These are phyloP conservation scores for Pythium scleroteichum DNA, from an alignment of 352 stramenopile genomes.

Conservation along the genomic window DNA sequence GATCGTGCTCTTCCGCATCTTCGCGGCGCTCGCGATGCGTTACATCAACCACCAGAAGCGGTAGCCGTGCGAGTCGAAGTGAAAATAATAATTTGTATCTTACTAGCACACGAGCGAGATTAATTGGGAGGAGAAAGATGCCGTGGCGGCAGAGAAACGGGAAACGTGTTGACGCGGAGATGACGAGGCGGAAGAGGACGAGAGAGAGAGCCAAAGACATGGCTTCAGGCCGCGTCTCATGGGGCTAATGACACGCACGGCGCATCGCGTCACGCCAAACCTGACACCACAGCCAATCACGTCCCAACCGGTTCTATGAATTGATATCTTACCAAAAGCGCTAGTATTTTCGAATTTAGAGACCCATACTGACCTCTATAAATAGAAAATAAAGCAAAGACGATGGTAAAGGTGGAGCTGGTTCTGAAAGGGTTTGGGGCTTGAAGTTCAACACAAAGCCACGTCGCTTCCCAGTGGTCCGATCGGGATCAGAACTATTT, in stretches of 20 bases:
- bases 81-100: too few relatives aligned
- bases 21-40: constrained; percentile 50
- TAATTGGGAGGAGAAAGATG: too few relatives aligned
- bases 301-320: not conserved
- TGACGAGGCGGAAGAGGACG: too few relatives aligned
- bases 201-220: constrained; percentile 2
- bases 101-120: too few relatives aligned
- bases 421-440: not conserved
- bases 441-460: constrained; percentile 24
- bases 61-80: constrained; percentile 22
- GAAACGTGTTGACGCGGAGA: too few relatives aligned
- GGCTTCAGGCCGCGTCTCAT: constrained; percentile 5
- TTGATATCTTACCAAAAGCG: not conserved
- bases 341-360: too few relatives aligned
- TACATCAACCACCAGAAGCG: constrained; percentile 63
- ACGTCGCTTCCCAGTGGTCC: constrained; percentile 7
- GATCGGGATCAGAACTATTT: not conserved
- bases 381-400: not conserved
- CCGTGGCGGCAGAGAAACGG: too few relatives aligned
- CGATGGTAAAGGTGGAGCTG: not conserved
- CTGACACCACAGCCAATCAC: not conserved
- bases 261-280: constrained; percentile 1
- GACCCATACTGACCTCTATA: not conserved
- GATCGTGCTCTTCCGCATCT: constrained; percentile 52
- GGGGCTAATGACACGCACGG: constrained; percentile 18